Conservation (phyloP, 345 rosid species). For the Salix purpurea region DNA sequence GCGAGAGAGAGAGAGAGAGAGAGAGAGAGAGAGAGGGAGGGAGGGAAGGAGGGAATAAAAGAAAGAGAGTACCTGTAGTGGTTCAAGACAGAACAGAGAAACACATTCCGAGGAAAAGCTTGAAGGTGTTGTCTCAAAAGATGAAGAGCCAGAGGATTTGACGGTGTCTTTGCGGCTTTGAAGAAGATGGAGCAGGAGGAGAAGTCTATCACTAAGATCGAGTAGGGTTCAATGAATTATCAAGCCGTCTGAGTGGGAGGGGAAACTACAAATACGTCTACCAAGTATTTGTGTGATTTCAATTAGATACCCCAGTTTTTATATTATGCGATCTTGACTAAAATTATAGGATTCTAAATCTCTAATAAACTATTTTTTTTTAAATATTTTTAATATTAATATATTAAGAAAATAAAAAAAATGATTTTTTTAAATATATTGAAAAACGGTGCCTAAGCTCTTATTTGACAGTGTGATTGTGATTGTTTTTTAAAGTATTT, state of each 20-base stretch:
- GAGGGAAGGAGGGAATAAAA: too few species aligned
- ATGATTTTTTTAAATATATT: too few species aligned
- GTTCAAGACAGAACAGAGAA: background rate
- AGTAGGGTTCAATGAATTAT: background rate
- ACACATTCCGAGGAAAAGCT: background rate
- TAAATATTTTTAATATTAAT: too few species aligned
- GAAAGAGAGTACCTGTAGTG: background rate
- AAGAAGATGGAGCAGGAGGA: background rate
- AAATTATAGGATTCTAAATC: too few species aligned
- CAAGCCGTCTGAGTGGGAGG: background rate
- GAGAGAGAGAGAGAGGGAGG: too few species aligned
- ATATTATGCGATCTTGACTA: background rate
- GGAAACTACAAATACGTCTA: background rate
- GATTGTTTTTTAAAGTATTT: too few species aligned
- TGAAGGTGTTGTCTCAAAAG: background rate
- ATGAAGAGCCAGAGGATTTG: conserved; percentile 7
- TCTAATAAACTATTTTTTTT: too few species aligned
- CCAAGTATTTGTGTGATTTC: background rate
- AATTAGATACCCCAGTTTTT: background rate
- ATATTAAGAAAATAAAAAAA: too few species aligned
- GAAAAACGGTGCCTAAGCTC: too few species aligned
- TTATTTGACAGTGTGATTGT: too few species aligned
- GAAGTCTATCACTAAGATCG: background rate
- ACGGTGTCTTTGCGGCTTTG: background rate
- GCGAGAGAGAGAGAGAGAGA: too few species aligned